A percentile compares a stretch with the other conserved stretches of the same genome.
These are phyloP conservation scores for Vitis labrusca DNA, from an alignment of 164 flowering plant genomes.

Conservation along the genomic window DNA sequence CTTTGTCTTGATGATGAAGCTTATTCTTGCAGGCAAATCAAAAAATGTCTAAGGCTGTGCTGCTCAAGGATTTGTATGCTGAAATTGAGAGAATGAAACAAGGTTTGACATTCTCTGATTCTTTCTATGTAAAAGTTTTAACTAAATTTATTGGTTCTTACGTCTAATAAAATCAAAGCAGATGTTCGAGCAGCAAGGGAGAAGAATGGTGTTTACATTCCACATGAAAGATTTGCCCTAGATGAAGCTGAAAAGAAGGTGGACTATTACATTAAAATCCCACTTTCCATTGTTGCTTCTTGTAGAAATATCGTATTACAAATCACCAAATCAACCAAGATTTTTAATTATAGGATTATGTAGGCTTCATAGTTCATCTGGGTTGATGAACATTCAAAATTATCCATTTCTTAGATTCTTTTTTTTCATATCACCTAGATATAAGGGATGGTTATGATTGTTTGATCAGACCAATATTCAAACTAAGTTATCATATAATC, in stretches of 20 bases:
- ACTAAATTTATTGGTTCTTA: neutral
- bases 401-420: neutral
- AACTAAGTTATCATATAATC: neutral
- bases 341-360: no score
- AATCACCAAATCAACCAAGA: no score
- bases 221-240: slow-evolving; percentile 70
- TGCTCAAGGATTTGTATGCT: slow-evolving; percentile 69
- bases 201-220: slow-evolving; percentile 81
- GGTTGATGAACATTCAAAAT: neutral
- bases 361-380: no score
- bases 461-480: neutral
- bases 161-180: slow-evolving; percentile 26
- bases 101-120: slow-evolving; percentile 38
- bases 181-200: slow-evolving; percentile 89
- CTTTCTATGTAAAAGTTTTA: neutral
- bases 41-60: slow-evolving; percentile 60
- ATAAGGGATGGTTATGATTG: neutral
- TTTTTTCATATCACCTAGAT: neutral
- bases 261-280: neutral
- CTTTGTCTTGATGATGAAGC: slow-evolving; percentile 9
- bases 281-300: neutral
- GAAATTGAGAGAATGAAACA: slow-evolving; percentile 84
- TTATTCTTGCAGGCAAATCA: slow-evolving; percentile 65
- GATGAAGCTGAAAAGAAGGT: slow-evolving; percentile 91
- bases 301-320: no score